phyloP scores from a whole-genome alignment of 1,284 basidiomycete genomes.

The Rhizoctonia solani region DNA sequence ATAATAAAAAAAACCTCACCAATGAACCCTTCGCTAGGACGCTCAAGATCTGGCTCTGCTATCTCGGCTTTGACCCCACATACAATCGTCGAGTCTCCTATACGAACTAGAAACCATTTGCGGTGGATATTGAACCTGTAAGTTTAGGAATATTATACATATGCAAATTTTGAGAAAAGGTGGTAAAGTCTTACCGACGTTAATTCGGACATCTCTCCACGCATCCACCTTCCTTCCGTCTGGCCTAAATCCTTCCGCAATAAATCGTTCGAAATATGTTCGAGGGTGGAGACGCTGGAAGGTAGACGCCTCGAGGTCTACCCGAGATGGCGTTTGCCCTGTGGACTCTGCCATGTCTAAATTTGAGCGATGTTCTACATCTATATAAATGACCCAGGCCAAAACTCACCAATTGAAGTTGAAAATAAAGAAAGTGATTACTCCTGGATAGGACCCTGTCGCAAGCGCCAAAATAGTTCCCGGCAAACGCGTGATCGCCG shows the following conservation, averaged over 20 bases:
- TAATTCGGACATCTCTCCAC: slow-evolving; percentile 72
- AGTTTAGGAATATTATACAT: not conserved
- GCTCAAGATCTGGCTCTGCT: slow-evolving; percentile 80
- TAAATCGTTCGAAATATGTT: slow-evolving; percentile 77
- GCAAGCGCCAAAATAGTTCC: not conserved
- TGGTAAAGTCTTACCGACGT: slow-evolving; percentile 61
- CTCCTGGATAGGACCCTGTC: not conserved
- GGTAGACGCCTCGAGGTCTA: slow-evolving; percentile 58
- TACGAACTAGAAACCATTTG: slow-evolving; percentile 85
- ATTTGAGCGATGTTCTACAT: not conserved
- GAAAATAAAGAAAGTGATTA: too few species aligned
- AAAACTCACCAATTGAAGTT: not conserved
- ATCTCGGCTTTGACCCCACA: slow-evolving; percentile 96
- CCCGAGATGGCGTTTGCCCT: not conserved
- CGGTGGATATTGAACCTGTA: slow-evolving; percentile 84
- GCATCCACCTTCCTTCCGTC: slow-evolving; percentile 68
- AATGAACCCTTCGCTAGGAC: slow-evolving; percentile 76
- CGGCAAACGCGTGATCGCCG: not conserved
- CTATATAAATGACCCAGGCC: not conserved
- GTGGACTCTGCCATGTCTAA: not conserved
- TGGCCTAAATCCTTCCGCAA: slow-evolving; percentile 70
- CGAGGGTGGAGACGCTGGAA: slow-evolving; percentile 84
- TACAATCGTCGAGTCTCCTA: slow-evolving; percentile 88
- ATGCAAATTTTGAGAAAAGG: slow-evolving; percentile 13
- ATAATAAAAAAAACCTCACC: too few species aligned